Base-by-base conservation (phyloP, 805 yeast species). In the Kodamaea neixiangensis region DNA sequence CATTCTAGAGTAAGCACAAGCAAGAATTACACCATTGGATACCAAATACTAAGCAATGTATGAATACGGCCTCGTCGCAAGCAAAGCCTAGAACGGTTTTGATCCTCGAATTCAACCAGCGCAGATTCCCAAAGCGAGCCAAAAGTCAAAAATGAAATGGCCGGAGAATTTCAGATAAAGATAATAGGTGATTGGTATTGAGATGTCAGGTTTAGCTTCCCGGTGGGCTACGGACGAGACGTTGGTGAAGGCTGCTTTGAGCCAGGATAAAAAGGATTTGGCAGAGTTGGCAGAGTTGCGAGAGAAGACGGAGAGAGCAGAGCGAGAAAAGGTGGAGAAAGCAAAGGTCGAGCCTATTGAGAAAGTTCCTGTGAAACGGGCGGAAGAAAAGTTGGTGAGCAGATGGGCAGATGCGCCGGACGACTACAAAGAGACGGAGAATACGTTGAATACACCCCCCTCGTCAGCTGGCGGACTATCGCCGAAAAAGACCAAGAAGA, bases 181-280 rank as follows among this genome's bases (percentile, higher is more conserved):
- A 17, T 37, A 17, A 20, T 17, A 13, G 5, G n/a, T 15, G 20
- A 15, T 15, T 37, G n/a, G 41, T 2, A 18, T 25, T 25, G 34
- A 33, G 34, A 63, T 61, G 64, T 25, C 63, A n/a, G 56, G 58
- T 11, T 59, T 64, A 38, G 64, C 55, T 14, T 65, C 69, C 20
- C 66, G 61, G 56, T 73, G 77, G 77, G 77, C 77, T 11, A 52
- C 55, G n/a, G 70, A 65, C 38, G 66, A 58, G 13, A 51, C 58
- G 3, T 56, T 65, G 43, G 68, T 64, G 5, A 47, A 54, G n/a
- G 54, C 59, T 25, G 71, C 74, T 7, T 47, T 55, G 7, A 44
- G 49, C 1, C 69, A 67, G 46, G 71, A 66, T 41, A 34, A 51
- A 3, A 33, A 45, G 39, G 42, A 18, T 7, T 9, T 17, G 21